Evolutionary conservation across 2,329 filamentous ascomycete species (phyloP), one percentile per base, ranked within the genome.

Genomic region (Pseudocercospora cruenta): DNA sequence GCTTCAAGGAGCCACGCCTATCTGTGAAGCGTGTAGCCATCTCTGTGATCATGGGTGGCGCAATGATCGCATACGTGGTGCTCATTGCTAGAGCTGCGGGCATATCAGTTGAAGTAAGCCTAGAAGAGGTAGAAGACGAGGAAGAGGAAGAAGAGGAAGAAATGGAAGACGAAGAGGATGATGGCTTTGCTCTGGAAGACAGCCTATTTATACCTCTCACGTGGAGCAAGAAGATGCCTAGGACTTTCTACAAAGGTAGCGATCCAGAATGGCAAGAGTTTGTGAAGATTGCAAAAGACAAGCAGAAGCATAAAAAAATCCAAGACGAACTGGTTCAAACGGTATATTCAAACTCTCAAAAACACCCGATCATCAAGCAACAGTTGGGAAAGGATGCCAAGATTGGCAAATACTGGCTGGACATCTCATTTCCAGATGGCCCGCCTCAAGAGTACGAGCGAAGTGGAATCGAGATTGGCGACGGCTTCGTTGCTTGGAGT

Each of bases 211-310:
- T 86, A 28, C 83, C 84, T 22, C 75, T 85, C 24, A 82, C 82
- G 5, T 80, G 81, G 70, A 77, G 82, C n/a, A 79, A 75, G 58
- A 76, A 79, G 64, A 71, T 78, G 63, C 80, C 78, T 3, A 71
- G 74, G 39, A 78, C 75, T 3, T 84, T 76, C 65, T 85, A 84
- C 75, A 82, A 78, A 70, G 82, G 81, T 24, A 81, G 79, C n/a
- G 84, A 85, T 76, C 82, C 83, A 2, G 84, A 85, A 69, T 85
- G 83, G 84, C 80, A 84, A 71, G 82, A 82, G 61, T 85, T 84
- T 63, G 74, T 80, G 54, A 80, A 79, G 59, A 69, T 85, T 16
- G 77, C 81, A 6, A 78, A 76, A n/a, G 81, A 86, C 69, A 74
- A 75, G 26, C 58, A 76, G 31, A 75, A 79, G 63, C 73, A 80